Percentiles rank a stretch among this genome's conserved stretches.
phyloP scores from a whole-genome alignment of 805 yeast genomes.

The Hanseniaspora jakobsenii region DNA sequence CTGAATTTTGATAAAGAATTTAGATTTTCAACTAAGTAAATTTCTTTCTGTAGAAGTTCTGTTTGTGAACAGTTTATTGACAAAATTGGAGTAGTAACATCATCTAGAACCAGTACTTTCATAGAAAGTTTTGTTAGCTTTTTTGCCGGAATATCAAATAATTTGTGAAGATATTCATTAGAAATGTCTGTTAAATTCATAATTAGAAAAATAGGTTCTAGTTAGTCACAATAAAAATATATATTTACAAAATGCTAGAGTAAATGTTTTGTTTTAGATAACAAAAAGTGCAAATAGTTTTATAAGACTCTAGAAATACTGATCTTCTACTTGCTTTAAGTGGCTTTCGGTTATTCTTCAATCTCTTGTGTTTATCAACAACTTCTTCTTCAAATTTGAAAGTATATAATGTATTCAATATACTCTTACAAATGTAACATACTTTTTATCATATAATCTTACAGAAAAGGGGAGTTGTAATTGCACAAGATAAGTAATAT shows the following conservation, averaged over 20 bases:
- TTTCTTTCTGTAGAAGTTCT: conserved; percentile 64
- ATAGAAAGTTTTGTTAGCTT: conserved; percentile 30
- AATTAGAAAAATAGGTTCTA: not conserved
- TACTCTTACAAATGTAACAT: no score
- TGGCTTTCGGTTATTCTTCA: no score
- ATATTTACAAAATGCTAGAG: not conserved
- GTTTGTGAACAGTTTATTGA: conserved; percentile 88
- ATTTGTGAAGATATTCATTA: conserved; percentile 33
- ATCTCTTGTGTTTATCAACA: no score
- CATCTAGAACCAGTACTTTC: conserved; percentile 67
- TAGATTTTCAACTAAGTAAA: conserved; percentile 70
- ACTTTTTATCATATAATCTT: no score
- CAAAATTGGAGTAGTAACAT: conserved; percentile 65
- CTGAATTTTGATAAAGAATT: conserved; percentile 32
- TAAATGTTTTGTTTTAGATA: not conserved
- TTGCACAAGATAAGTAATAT: no score
- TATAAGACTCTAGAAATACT: no score
- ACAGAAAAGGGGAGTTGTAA: no score
- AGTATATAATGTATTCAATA: no score
- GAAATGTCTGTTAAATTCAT: conserved; percentile 42
- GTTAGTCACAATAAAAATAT: not conserved
- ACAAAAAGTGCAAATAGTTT: no score
- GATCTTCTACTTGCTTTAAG: no score
- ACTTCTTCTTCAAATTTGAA: no score
- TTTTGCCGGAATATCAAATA: conserved; percentile 27